Base-by-base conservation (phyloP, 441 rosid genomes). In the Gossypium lobatum region DNA sequence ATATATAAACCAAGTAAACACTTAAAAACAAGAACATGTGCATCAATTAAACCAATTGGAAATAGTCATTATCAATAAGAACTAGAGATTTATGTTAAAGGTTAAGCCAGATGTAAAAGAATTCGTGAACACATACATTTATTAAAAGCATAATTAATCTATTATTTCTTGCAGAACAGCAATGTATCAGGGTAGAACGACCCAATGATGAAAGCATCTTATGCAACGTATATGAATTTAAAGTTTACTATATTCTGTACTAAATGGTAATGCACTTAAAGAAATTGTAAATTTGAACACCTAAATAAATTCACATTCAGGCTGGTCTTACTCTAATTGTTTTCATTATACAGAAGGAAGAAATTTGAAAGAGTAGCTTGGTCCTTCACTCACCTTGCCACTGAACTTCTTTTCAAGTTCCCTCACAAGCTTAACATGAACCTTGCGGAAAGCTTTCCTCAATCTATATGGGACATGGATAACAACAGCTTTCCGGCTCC, bases 341-440 rank as follows among this genome's bases (percentile, higher is more conserved):
- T 53, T 31, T 69, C 14, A 54, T 28, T 31, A 16, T 7, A 6
- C 18, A 18, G 17, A 16, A 26, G 18, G 13, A 54, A 6, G 0
- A 11, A 45, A 21, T 1, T 0, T 39, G n/a, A 4, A 64, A 13
- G 64, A 66, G 34, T 34, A 62, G 23, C 23, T 14, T 14, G 58
- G 17, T 21, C 52, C 2, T 11, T n/a, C 17, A 0, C 28, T 72
- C 31, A 88, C 97, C 94, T 91, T 91, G 31, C 96, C 92, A 21
- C 94, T 91, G 84, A 91, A 89, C 78, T 91, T 91, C 87, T 91
- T 91, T 79, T 89, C 92, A 50, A 91, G 88, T 70, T 91, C 97
- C 77, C 97, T 89, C 64, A 91, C 93, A 74, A 91, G 97, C 76
- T 88, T 83, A 10, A 87, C 82, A 77, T 89, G 93, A 77, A 89